These are phyloP conservation scores for Aspergillus sclerotiicarbonarius DNA, from an alignment of 495 filamentous ascomycete species.

Conservation along the genomic window DNA sequence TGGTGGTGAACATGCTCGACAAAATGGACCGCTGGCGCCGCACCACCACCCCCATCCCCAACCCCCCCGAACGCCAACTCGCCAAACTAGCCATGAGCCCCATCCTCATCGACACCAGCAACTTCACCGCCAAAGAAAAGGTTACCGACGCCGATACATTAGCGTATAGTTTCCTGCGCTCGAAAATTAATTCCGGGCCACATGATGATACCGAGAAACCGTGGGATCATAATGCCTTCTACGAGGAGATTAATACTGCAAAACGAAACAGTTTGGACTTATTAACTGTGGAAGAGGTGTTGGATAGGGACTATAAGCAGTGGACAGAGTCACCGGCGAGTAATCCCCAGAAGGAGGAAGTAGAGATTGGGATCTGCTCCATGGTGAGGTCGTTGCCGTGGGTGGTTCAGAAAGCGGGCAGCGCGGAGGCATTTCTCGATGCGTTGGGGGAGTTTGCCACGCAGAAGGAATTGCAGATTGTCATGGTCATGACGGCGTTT, in stretches of 20 bases:
- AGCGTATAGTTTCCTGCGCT: conserved; percentile 65
- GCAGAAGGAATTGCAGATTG: conserved; percentile 60
- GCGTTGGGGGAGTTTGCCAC: conserved; percentile 52
- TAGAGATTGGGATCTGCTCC: conserved; percentile 71
- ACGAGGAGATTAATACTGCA: conserved; percentile 57
- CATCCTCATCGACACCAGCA: conserved; percentile 80
- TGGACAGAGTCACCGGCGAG: conserved; percentile 58
- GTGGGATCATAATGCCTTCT: conserved; percentile 57
- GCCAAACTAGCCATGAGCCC: conserved; percentile 76
- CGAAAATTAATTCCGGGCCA: conserved; percentile 16
- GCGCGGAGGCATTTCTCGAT: conserved; percentile 43
- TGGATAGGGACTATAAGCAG: conserved; percentile 90
- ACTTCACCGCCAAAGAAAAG: conserved; percentile 67
- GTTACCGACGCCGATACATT: conserved; percentile 66
- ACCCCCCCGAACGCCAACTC: conserved; percentile 50
- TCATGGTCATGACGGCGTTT: conserved; percentile 75
- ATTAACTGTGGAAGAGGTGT: conserved; percentile 68
- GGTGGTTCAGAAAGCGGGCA: conserved; percentile 55
- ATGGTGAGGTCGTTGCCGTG: conserved; percentile 66
- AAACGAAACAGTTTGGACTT: conserved; percentile 68
- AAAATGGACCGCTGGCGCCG: conserved; percentile 50
- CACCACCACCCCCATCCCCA: conserved; percentile 18
- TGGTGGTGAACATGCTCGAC: conserved; percentile 65
- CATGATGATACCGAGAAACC: neutral
- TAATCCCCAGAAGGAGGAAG: neutral